phyloP scores from a whole-genome alignment of 2,329 filamentous ascomycete genomes.

The Botrytis elliptica region DNA sequence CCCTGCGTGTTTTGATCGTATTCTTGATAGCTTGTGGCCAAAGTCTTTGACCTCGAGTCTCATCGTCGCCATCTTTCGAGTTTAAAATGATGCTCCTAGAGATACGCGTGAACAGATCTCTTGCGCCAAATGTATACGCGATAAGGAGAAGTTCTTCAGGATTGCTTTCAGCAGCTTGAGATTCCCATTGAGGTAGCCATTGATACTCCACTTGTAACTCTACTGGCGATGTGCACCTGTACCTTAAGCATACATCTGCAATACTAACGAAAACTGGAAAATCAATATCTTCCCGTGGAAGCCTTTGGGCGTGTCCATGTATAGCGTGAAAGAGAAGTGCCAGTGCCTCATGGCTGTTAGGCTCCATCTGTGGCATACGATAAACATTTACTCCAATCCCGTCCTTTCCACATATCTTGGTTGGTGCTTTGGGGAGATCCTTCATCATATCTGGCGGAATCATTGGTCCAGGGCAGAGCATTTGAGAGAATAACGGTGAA shows the following conservation, averaged over 20 bases:
- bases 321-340: constrained; percentile 52
- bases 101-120: constrained; percentile 50
- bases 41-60: constrained; percentile 43
- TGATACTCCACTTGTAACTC: constrained; percentile 51
- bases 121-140: constrained; percentile 52
- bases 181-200: constrained; percentile 54
- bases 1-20: constrained; percentile 49
- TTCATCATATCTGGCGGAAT: constrained; percentile 28
- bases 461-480: constrained; percentile 42
- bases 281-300: constrained; percentile 44
- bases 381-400: constrained; percentile 49
- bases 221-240: constrained; percentile 52
- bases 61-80: constrained; percentile 44
- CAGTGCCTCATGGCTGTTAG: constrained; percentile 45
- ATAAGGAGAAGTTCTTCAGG: constrained; percentile 52
- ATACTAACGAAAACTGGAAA: constrained; percentile 53
- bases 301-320: constrained; percentile 49
- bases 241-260: constrained; percentile 50
- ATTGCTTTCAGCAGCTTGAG: constrained; percentile 47
- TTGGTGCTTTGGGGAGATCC: constrained; percentile 35
- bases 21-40: constrained; percentile 51
- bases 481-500: constrained; percentile 52
- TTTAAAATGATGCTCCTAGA: constrained; percentile 51
- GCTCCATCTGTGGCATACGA: constrained; percentile 53
- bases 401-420: constrained; percentile 45